Evolutionary conservation across 1,284 basidiomycete species (phyloP).

Genomic region (Laetiporus sulphureus): DNA sequence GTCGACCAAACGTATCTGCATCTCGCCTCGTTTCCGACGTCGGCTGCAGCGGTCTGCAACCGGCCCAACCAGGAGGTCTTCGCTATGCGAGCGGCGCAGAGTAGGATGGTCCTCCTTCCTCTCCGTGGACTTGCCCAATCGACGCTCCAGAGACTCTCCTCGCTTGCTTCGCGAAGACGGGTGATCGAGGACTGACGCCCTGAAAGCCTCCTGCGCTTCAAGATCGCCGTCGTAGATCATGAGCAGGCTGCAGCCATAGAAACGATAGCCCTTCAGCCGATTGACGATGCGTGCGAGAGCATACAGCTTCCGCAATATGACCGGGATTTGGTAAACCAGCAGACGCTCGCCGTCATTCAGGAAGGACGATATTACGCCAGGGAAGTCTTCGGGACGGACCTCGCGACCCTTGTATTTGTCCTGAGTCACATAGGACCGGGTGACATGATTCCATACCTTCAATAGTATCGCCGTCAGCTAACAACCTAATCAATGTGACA

Average conservation of each 20-base stretch:
- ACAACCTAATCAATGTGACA: slow-evolving; percentile 6
- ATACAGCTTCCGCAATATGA: slow-evolving; percentile 88
- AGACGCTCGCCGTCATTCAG: slow-evolving; percentile 81
- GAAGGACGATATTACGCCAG: slow-evolving; percentile 77
- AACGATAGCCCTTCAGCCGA: slow-evolving; percentile 87
- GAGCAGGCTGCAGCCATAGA: slow-evolving; percentile 96
- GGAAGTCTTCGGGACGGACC: slow-evolving; percentile 82
- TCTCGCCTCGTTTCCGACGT: slow-evolving; percentile 77
- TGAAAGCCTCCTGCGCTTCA: slow-evolving; percentile 76
- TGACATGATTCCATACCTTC: slow-evolving; percentile 86
- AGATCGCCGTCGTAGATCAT: slow-evolving; percentile 97
- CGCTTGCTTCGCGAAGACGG: slow-evolving; percentile 68
- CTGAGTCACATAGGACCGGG: slow-evolving; percentile 83
- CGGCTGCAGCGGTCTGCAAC: slow-evolving; percentile 51
- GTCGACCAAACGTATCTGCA: slow-evolving; percentile 95
- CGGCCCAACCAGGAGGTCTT: slow-evolving; percentile 64
- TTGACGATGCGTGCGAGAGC: slow-evolving; percentile 89
- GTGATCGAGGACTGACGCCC: slow-evolving; percentile 53
- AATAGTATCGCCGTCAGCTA: slow-evolving; percentile 14
- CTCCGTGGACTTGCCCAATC: slow-evolving; percentile 13
- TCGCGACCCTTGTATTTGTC: slow-evolving; percentile 97
- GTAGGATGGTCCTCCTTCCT: slow-evolving; percentile 26
- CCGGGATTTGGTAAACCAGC: slow-evolving; percentile 88
- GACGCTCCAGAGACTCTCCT: slow-evolving; percentile 69
- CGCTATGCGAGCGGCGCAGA: slow-evolving; percentile 68